Evolutionary conservation across 2,329 filamentous ascomycete genomes (phyloP), one percentile per base, ranked within the genome.

Genomic region (Venturia oleaginea): DNA sequence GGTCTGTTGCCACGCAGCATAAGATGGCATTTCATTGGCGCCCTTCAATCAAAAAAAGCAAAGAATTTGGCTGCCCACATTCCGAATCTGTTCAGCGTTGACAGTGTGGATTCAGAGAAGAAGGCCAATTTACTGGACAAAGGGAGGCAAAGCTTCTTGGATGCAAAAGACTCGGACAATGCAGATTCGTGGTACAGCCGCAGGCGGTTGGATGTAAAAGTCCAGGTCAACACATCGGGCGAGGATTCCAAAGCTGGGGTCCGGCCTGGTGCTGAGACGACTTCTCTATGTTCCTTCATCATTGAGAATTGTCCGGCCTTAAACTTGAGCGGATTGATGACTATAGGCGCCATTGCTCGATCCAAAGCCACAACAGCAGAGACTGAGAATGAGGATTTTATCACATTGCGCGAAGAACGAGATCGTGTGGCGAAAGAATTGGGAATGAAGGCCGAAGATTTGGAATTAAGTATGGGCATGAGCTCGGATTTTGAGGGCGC

Each of bases 401-500:
- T 86, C 4, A 74, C 78, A 4, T 75, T 99, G 72, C 80, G 79
- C 61, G 82, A 88, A 71, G 87, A 89, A 73, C 80, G 90, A 64
- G 89, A 95, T 73, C 75, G 84, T 17, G 85, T 97, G 2, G 84
- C 81, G 2, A 72, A 77, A 71, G 87, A 86, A 68, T 71, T 92
- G 62, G 84, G 80, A 0, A 69, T 85, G 48, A 73, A 79, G 19
- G 73, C 80, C 19, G 76, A 79, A n/a, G 81, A 82, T 66, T 73
- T 97, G 70, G 92, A 97, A 79, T 76, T 97, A 76, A 97, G 92
- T 76, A 99, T 99, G 93, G 93, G 93, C 7, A 99, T 99, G 94
- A 97, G 92, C 73, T 86, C 91, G 72, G 94, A 99, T 76, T 99
- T 93, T 75, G 92, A 96, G 79, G 89, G 88, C 8, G 94, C 94